Base-by-base conservation (phyloP, 208 protist genomes). In the Acanthamoeba lugdunensis region DNA sequence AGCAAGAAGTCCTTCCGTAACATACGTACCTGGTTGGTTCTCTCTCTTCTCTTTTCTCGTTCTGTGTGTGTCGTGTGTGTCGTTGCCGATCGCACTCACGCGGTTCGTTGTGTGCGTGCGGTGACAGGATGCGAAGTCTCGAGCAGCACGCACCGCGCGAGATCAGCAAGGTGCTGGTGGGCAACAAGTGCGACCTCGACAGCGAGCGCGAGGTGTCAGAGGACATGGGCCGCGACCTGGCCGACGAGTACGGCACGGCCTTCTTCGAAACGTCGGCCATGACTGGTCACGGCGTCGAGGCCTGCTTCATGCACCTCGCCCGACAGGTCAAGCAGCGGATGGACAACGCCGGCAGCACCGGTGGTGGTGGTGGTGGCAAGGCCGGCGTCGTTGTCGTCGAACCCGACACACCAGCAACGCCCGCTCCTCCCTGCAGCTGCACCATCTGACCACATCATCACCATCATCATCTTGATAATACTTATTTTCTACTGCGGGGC, bases 1-100 rank as follows among this genome's bases (percentile, higher is more conserved):
- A 97, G 98, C 95, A 97, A 97, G 95, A 98, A 99, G 75, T 98
- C 98, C 93, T 99, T 99, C 96, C 97, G 98, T 93, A 99, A 99
- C 95, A 95, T 98, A 5, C 96, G 97, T 67, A 96, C 96, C 87
- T 98, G 98, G 98, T 77, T 8, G 25, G 18, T 8, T 23, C 69
- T 11, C 69, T 9, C 5, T n/a, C n/a, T n/a, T 2, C 11, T 9
- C 4, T n/a, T 14, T n/a, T 73, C 30, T 13, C 52, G 13, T 56
- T 56, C 52, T 16, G 1, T 56, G 52, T 8, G 9, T 56, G 13
- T 18, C 50, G 52, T 16, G 52, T 16, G 9, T 11, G 52, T 16
- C 52, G 52, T 56, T 11, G 16, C 13, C 13, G 52, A 16, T 56
- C 37, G 37, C 37, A 41, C 52, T 56, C 13, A 56, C 52, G 4